Evolutionary conservation across 768 basidiomycete genomes (phyloP).

Genomic region (Tulasnella sp.): DNA sequence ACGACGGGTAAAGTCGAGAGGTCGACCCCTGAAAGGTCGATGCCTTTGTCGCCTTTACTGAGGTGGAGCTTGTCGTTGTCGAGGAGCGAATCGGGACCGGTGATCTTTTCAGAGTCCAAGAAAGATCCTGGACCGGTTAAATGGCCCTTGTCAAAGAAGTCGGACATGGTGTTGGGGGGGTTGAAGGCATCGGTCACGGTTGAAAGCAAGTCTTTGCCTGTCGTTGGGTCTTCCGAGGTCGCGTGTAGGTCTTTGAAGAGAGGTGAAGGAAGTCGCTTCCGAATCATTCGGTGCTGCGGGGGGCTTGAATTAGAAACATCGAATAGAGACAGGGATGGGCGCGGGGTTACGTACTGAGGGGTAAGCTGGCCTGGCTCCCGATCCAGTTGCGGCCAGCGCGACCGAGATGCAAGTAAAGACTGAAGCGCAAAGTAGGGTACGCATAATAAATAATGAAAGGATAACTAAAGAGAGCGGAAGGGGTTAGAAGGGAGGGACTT

Average conservation of each 20-base stretch:
- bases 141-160: neutral
- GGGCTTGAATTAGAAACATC: neutral
- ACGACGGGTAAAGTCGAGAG: neutral
- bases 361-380: neutral
- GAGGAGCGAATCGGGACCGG: conserved; percentile 2
- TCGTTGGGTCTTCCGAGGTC: neutral
- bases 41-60: neutral
- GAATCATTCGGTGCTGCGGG: conserved; percentile 15
- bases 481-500: neutral
- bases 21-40: neutral
- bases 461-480: neutral
- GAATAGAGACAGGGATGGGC: neutral
- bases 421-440: neutral
- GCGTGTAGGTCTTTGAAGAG: conserved; percentile 15
- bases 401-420: neutral
- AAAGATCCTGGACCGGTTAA: neutral
- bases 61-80: conserved; percentile 12
- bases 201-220: conserved; percentile 11
- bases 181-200: neutral
- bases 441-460: neutral
- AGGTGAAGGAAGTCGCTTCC: conserved; percentile 9
- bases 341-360: neutral
- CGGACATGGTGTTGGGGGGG: conserved; percentile 4
- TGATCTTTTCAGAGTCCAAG: neutral
- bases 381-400: conserved; percentile 14